These are phyloP conservation scores for Tritrichomonas musculus DNA, from an alignment of 208 protist species.

Conservation along the genomic window DNA sequence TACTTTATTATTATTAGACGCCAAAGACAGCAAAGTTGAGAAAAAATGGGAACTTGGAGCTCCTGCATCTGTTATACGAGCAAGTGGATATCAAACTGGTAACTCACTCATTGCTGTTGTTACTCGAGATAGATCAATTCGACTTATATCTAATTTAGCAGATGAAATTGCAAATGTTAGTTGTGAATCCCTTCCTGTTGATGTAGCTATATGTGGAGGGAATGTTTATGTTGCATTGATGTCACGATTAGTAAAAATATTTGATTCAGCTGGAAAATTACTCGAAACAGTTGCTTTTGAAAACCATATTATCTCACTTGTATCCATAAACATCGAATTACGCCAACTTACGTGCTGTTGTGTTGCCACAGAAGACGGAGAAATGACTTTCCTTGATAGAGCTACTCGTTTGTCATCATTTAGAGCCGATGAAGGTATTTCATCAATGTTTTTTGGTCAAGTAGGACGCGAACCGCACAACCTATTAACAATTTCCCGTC, in stretches of 20 bases:
- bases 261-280: not conserved
- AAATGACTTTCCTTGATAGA: not conserved
- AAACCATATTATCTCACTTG: not conserved
- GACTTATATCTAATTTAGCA: not conserved
- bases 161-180: not conserved
- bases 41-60: not conserved
- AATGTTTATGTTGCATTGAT: slow-evolving; percentile 14
- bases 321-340: not conserved
- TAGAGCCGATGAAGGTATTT: not conserved
- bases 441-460: not conserved
- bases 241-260: not conserved
- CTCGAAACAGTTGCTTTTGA: slow-evolving; percentile 20
- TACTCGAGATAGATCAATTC: not conserved
- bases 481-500: not conserved
- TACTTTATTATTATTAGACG: not conserved
- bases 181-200: not conserved
- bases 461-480: slow-evolving; percentile 6
- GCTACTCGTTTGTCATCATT: not conserved
- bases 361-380: not conserved
- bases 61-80: not conserved
- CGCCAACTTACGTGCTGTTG: not conserved
- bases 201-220: not conserved
- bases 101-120: not conserved
- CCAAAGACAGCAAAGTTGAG: not conserved
- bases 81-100: not conserved